Evolutionary conservation across 2,329 filamentous ascomycete genomes (phyloP), one percentile per base, ranked within the genome.

Genomic region (Xylariomycetidae sp.): DNA sequence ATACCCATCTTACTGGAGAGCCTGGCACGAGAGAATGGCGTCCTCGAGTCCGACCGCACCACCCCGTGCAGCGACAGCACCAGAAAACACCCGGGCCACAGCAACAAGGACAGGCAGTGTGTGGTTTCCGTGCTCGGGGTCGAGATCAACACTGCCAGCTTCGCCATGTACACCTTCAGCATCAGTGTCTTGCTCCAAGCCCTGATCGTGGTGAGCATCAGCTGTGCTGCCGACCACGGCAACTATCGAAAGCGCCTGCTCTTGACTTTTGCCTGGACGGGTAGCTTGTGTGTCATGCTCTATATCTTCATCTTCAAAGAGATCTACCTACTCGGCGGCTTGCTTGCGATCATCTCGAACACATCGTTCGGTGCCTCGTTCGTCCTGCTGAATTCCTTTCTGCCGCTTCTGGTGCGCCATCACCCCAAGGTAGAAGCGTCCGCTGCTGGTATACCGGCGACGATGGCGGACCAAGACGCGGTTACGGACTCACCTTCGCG

Each of bases 161-260:
- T 96, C 59, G 90, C 88, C 56, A 94, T 96, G 87, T 96, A 96
- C 63, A 95, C 88, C 2, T 98, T 98, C 61, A 94, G 88, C 37
- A 68, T 93, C 52, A 93, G 86, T 56, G 92, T 98, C 2, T 61
- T 95, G 14, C 60, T 95, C 9, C 92, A 98, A 58, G 85, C 89
- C 2, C 62, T 96, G 18, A 65, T 96, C 19, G 93, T 98, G 26
- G 87, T 98, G 43, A 94, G 88, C 53, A 95, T 98, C 70, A 95
- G 88, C 53, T 92, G 86, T 35, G 89, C 90, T 6, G 92, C 92
- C 37, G 92, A 98, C 58, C 90, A 96, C 60, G 92, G 92, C 42
- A 82, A 76, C 47, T 92, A 89, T 64, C 80, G 92, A 39, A 98
- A 96, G 68, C 83, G 79, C 34, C 74, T 98, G 14, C 70, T 98